These are phyloP conservation scores for Pelargonium fulgidum DNA, from an alignment of 441 rosid species.

Conservation along the genomic window DNA sequence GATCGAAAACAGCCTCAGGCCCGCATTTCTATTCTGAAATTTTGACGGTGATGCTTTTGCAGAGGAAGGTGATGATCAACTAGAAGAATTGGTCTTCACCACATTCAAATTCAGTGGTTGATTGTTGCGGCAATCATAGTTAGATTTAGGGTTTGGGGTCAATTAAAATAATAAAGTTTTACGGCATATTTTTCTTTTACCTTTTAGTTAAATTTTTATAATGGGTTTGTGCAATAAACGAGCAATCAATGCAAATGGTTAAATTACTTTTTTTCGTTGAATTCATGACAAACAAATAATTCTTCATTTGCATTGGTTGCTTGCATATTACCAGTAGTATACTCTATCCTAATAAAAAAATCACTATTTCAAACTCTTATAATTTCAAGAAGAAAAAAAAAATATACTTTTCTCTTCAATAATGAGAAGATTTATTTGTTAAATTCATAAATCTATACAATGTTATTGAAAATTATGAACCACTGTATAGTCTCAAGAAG, in stretches of 20 bases:
- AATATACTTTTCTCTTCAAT: too few species aligned
- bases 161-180: not conserved
- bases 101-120: conserved; percentile 7
- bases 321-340: too few species aligned
- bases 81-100: not conserved
- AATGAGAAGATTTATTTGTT: too few species aligned
- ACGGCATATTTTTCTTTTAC: not conserved
- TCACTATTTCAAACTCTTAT: too few species aligned
- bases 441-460: too few species aligned
- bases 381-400: too few species aligned
- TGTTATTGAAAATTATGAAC: too few species aligned
- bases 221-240: not conserved
- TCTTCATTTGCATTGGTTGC: not conserved
- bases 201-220: not conserved
- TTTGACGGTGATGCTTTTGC: too few species aligned
- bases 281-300: not conserved
- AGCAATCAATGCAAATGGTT: not conserved
- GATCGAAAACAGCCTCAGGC: not conserved
- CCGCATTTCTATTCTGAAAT: too few species aligned
- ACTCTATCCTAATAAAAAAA: too few species aligned
- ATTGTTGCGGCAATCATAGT: not conserved
- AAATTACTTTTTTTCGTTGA: not conserved
- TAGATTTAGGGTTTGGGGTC: not conserved
- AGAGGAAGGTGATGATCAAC: not conserved
- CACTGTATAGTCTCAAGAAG: too few species aligned